Evolutionary conservation across 257 asterid species (phyloP), one percentile per base, ranked within the genome.

Genomic region (Nicotiana tabacum): DNA sequence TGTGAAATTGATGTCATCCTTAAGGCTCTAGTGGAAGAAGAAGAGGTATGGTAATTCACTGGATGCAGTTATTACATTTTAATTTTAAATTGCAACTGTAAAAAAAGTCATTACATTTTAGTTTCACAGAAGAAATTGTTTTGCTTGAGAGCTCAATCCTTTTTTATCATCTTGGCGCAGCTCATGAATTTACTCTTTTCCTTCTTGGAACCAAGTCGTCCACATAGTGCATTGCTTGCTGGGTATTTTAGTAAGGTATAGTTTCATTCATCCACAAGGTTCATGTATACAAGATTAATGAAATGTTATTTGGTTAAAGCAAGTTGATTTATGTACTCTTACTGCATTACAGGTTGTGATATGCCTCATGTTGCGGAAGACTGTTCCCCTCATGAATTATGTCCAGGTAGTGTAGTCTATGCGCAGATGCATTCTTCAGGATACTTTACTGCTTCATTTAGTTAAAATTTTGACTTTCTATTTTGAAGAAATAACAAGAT

Each of bases 161-260:
- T 68, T 69, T 81, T 64, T 10, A 83, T 51, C 77, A 72, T 85
- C 84, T 67, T 56, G 87, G 89, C 86, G 24, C 97, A 96, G 99
- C 93, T 96, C 81, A 96, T 96, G 99, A 83, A 91, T 87, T 87
- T 94, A 83, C 98, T 96, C 69, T 94, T 96, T 89, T 96, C 99
- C 76, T 96, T 96, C 89, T 89, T 96, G 94, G 97, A 96, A 81
- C 96, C 97, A 83, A 90, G 88, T 82, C 97, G 92, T 61, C 90
- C 90, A 67, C 99, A 96, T 83, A 91, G 98, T 87, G 96, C 98
- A 33, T 81, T 93, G 83, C 83, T 93, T 89, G 98, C 99, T 77
- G 99, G 98, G 87, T 96, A 96, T 87, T 96, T 96, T 86, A 93
- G 98, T 89, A 96, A 96, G 97, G 99, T 94, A 85, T 69, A 89